phyloP scores from a whole-genome alignment of 495 filamentous ascomycete genomes.

The Penicillium angulare region DNA sequence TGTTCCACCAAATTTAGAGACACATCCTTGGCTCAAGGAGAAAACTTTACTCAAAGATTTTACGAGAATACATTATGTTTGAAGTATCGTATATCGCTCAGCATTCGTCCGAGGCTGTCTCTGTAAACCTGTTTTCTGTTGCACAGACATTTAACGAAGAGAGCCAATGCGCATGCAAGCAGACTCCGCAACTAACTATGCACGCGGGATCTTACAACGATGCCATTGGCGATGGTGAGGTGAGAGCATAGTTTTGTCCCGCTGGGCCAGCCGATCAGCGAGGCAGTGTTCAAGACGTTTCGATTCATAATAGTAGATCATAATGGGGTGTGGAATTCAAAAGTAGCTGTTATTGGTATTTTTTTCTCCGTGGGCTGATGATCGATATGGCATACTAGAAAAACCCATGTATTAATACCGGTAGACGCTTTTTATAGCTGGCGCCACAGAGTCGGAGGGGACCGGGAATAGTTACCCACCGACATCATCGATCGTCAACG shows the following conservation, averaged over 20 bases:
- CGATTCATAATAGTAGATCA: neutral
- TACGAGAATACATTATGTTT: neutral
- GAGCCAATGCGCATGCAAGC: constrained; percentile 1
- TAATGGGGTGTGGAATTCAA: neutral
- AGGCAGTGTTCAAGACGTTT: neutral
- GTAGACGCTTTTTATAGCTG: neutral
- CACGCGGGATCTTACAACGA: neutral
- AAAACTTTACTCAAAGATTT: neutral
- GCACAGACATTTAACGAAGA: neutral
- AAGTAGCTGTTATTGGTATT: neutral
- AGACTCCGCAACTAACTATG: neutral
- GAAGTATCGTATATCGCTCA: neutral
- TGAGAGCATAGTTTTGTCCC: neutral
- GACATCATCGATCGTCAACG: constrained; percentile 26
- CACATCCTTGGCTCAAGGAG: neutral
- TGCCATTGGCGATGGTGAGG: neutral
- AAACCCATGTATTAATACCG: neutral
- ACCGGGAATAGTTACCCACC: constrained; percentile 15
- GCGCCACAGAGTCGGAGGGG: neutral
- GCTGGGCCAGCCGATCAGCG: neutral
- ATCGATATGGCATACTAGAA: neutral
- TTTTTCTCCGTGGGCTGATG: neutral
- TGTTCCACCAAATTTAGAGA: neutral
- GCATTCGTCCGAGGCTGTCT: no score
- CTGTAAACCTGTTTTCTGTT: constrained; percentile 2